phyloP scores from a whole-genome alignment of 2,329 filamentous ascomycete species.

The Stagonosporopsis cucurbitacearum region DNA sequence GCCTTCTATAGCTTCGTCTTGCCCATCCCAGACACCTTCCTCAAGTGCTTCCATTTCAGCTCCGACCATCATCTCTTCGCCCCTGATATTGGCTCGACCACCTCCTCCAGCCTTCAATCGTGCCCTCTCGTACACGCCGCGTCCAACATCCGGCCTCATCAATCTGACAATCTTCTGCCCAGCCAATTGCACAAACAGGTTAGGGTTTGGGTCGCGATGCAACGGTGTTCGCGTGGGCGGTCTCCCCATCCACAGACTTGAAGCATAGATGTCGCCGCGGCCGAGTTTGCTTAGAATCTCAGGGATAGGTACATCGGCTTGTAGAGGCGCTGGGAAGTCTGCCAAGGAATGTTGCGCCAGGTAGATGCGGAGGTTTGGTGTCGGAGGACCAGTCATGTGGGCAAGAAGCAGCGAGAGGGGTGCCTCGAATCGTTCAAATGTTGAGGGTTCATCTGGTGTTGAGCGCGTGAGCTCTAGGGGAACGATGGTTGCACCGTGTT shows the following conservation, averaged over 20 bases:
- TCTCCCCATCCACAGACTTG: slow-evolving; percentile 86
- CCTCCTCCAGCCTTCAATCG: slow-evolving; percentile 50
- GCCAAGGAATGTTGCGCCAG: slow-evolving; percentile 80
- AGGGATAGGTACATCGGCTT: slow-evolving; percentile 72
- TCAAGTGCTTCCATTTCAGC: slow-evolving; percentile 71
- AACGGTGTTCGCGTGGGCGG: slow-evolving; percentile 89
- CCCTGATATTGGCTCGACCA: slow-evolving; percentile 65
- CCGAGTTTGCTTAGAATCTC: slow-evolving; percentile 67
- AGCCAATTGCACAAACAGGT: slow-evolving; percentile 84
- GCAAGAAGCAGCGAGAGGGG: slow-evolving; percentile 70
- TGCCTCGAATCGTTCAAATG: slow-evolving; percentile 65
- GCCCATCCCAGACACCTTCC: slow-evolving; percentile 69
- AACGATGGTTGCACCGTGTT: slow-evolving; percentile 58
- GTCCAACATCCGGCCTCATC: slow-evolving; percentile 68
- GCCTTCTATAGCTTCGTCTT: slow-evolving; percentile 27
- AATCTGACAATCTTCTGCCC: slow-evolving; percentile 77
- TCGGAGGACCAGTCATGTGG: slow-evolving; percentile 52
- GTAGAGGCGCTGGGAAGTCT: slow-evolving; percentile 69
- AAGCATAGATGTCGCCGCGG: slow-evolving; percentile 83
- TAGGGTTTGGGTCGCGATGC: slow-evolving; percentile 93
- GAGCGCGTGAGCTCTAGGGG: slow-evolving; percentile 64
- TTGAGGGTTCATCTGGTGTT: slow-evolving; percentile 38
- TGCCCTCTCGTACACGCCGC: slow-evolving; percentile 66
- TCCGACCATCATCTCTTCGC: slow-evolving; percentile 91
- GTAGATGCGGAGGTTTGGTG: slow-evolving; percentile 64